phyloP scores from a whole-genome alignment of 768 basidiomycete species.

The Suillus paluster region DNA sequence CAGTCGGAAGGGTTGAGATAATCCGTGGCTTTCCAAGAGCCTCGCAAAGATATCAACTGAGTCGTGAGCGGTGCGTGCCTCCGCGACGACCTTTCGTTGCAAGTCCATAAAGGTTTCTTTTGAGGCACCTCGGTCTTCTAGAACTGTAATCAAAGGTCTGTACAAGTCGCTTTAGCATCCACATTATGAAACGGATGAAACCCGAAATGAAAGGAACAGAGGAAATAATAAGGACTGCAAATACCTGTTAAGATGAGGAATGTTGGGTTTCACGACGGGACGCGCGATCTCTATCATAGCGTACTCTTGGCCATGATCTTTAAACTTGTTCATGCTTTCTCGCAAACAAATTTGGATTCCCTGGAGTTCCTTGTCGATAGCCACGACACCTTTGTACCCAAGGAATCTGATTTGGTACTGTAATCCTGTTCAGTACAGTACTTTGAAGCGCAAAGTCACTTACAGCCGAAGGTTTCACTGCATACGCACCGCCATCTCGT shows the following conservation, averaged over 20 bases:
- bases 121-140: conserved; percentile 75
- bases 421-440: background rate
- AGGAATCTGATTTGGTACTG: conserved; percentile 84
- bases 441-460: conserved; percentile 28
- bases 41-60: conserved; percentile 51
- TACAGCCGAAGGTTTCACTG: conserved; percentile 63
- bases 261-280: conserved; percentile 61
- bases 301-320: conserved; percentile 46
- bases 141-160: conserved; percentile 75
- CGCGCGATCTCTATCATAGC: conserved; percentile 78
- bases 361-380: conserved; percentile 56
- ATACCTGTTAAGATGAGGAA: conserved; percentile 75
- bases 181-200: background rate
- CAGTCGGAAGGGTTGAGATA: conserved; percentile 54
- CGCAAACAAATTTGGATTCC: conserved; percentile 73
- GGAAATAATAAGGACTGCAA: background rate
- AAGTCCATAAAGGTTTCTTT: conserved; percentile 61
- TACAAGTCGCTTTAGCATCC: background rate
- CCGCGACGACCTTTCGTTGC: conserved; percentile 61
- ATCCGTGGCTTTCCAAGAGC: conserved; percentile 52
- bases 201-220: conserved; percentile 1
- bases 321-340: conserved; percentile 78
- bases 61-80: conserved; percentile 63
- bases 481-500: conserved; percentile 34
- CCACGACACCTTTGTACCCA: conserved; percentile 84